phyloP scores from a whole-genome alignment of 2,329 filamentous ascomycete genomes.

The Aspergillus udagawae region DNA sequence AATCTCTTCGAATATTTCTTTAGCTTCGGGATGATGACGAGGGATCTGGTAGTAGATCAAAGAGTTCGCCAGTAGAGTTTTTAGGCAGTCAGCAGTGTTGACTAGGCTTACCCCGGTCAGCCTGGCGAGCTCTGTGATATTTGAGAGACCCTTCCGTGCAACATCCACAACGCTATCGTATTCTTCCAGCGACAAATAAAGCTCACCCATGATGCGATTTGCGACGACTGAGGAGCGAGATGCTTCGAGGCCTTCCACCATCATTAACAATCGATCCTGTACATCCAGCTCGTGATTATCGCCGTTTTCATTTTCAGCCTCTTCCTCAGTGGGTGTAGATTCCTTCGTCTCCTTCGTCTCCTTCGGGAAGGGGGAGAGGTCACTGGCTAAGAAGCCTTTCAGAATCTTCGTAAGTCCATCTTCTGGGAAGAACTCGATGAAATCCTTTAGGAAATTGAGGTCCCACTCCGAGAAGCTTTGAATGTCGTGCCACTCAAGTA shows the following conservation, averaged over 20 bases:
- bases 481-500: constrained; percentile 82
- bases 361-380: constrained; percentile 73
- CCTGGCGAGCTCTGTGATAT: constrained; percentile 56
- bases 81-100: constrained; percentile 70
- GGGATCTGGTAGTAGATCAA: constrained; percentile 88
- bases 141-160: constrained; percentile 67
- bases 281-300: constrained; percentile 56
- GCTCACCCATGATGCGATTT: constrained; percentile 76
- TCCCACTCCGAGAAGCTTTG: constrained; percentile 74
- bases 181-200: constrained; percentile 81
- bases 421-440: constrained; percentile 77
- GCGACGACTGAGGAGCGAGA: constrained; percentile 70
- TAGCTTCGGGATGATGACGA: constrained; percentile 83
- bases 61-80: constrained; percentile 76
- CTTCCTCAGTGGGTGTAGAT: constrained; percentile 6
- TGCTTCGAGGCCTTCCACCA: constrained; percentile 66
- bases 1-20: constrained; percentile 77
- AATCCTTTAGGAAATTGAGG: constrained; percentile 70
- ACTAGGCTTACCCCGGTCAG: constrained; percentile 66
- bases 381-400: constrained; percentile 75
- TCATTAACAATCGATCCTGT: constrained; percentile 75
- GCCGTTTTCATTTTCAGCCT: constrained; percentile 29
- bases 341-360: constrained; percentile 36
- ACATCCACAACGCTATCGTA: constrained; percentile 76
- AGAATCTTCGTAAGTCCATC: constrained; percentile 78